These are phyloP conservation scores for Tuctoria greenei DNA, from an alignment of 176 grass and related monocot genomes.

Conservation along the genomic window DNA sequence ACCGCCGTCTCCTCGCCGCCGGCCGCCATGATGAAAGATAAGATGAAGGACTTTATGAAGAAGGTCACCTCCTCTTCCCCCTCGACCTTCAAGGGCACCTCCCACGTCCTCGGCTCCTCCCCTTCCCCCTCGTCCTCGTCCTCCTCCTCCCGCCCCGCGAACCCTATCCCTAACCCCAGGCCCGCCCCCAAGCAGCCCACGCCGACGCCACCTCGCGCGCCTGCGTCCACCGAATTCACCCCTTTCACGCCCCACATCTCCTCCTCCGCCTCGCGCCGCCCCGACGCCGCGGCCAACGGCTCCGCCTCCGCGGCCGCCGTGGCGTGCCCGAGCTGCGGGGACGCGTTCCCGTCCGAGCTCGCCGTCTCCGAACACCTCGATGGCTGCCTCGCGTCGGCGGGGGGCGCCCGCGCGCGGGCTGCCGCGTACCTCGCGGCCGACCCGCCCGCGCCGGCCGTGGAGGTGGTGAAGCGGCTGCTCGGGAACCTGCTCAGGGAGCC, in stretches of 20 bases:
- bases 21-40: conserved; percentile 65
- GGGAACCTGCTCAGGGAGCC: conserved; percentile 68
- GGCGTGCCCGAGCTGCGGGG: conserved; percentile 59
- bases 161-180: conserved; percentile 48
- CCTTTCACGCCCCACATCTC: conserved; percentile 54
- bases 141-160: conserved; percentile 32
- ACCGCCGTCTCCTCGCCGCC: not conserved
- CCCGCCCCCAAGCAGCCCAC: conserved; percentile 18
- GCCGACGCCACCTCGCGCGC: not conserved
- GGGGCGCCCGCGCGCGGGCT: conserved; percentile 41
- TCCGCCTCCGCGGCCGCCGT: conserved; percentile 15
- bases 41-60: conserved; percentile 91
- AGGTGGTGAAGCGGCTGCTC: conserved; percentile 68
- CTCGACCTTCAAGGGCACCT: conserved; percentile 68
- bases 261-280: conserved; percentile 35
- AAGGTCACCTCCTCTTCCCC: conserved; percentile 85
- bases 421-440: conserved; percentile 58
- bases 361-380: conserved; percentile 71
- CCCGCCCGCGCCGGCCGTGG: conserved; percentile 47
- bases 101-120: conserved; percentile 64
- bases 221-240: conserved; percentile 29
- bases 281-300: not conserved
- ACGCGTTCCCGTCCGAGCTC: conserved; percentile 55
- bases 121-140: conserved; percentile 10
- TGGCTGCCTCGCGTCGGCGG: conserved; percentile 51